Evolutionary conservation across 176 grass and related monocot genomes (phyloP), one percentile per base, ranked within the genome.

Genomic region (Bothriochloa decipiens): DNA sequence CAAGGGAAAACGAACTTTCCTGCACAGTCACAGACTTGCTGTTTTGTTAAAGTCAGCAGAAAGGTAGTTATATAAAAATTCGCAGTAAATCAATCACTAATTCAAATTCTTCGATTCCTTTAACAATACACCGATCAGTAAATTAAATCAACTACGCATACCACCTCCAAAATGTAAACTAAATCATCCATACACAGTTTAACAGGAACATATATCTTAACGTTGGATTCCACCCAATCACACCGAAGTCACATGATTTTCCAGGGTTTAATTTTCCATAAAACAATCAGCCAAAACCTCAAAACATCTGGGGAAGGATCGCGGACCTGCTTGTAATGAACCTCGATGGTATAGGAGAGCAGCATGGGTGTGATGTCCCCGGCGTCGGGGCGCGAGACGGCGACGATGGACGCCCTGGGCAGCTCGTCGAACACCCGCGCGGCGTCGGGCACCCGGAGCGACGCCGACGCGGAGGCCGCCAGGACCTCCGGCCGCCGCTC

Each of bases 291-390:
- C 20, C 33, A 43, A 68, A 29, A 15, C 60, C 75, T 39, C 2
- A 29, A 65, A 82, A 63, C 67, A 41, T 37, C 43, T 0, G 33
- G 72, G 23, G 70, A 65, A 22, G 76, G 73, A 70, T 65, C 61
- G 65, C 81, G 25, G 76, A 99, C 93, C 96, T 99, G 93, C 86
- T 91, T 96, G 91, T 96, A 96, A 76, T 89, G 88, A 86, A 94
- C 84, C 84, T 96, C 96, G 87, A 99, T 94, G 83, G 93, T 96
- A 75, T 99, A 96, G 17, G 93, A 93, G 36, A 96, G 91, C 14
- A 94, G 91, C 93, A 96, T 94, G 69, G 91, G 96, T 29, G 91
- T 96, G 93, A 96, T 96, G 82, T 99, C 96, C 23, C 89, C 91
- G 22, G 88, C 96, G 25, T 99, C 96, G 85, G 96, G 91, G 39